These are phyloP conservation scores for Acer campestre DNA, from an alignment of 345 rosid species.

Conservation along the genomic window DNA sequence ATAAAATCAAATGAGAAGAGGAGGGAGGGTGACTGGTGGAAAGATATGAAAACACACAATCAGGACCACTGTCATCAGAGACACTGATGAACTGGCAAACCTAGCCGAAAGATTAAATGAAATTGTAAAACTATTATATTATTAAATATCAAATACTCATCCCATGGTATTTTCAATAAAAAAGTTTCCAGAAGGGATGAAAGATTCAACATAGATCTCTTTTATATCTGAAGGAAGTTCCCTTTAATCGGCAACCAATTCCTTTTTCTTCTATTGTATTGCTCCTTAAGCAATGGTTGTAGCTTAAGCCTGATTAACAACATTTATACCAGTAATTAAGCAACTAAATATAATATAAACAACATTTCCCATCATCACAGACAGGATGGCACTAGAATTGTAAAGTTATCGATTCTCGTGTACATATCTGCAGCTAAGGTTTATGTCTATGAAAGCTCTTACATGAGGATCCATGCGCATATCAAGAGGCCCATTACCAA, in stretches of 20 bases:
- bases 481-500: constrained; percentile 88
- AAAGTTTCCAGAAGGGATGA: neutral
- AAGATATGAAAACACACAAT: neutral
- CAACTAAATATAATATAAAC: neutral
- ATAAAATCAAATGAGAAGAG: neutral
- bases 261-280: neutral
- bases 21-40: neutral
- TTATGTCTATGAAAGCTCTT: neutral
- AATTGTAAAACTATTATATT: neutral
- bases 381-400: neutral
- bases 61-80: neutral
- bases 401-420: neutral
- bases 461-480: constrained; percentile 99
- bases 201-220: neutral
- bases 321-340: neutral
- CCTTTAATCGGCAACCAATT: neutral
- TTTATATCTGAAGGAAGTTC: neutral
- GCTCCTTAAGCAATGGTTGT: neutral
- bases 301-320: neutral
- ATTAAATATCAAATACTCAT: neutral
- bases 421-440: neutral
- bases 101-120: neutral
- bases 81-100: neutral
- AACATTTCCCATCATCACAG: neutral
- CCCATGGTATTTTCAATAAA: neutral